A percentile compares a stretch with the other conserved stretches of the same genome.
phyloP scores from a whole-genome alignment of 306 rosid genomes.

The Ceratonia siliqua region DNA sequence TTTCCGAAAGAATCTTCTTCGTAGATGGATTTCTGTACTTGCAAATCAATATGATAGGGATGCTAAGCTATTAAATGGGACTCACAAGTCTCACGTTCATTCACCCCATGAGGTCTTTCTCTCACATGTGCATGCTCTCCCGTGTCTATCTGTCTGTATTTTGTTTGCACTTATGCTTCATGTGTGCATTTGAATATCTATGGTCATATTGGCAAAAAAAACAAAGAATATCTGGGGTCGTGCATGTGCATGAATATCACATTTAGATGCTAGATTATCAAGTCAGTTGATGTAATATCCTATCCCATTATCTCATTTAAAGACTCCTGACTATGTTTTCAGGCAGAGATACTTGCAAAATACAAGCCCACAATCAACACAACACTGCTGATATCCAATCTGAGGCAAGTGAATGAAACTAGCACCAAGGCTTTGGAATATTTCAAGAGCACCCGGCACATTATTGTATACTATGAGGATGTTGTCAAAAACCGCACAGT shows the following conservation, averaged over 20 bases:
- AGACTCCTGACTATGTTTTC: slow-evolving; percentile 43
- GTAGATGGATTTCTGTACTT: slow-evolving; percentile 87
- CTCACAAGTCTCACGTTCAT: slow-evolving; percentile 98
- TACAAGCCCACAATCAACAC: slow-evolving; percentile 84
- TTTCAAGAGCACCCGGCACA: slow-evolving; percentile 90
- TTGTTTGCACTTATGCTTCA: background rate
- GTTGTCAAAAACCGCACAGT: slow-evolving; percentile 78
- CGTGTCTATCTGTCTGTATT: background rate
- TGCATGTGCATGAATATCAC: background rate
- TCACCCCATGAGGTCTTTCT: slow-evolving; percentile 75
- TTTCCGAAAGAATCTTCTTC: slow-evolving; percentile 92
- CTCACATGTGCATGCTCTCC: background rate
- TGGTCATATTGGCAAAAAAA: too few relatives aligned
- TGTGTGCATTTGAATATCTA: background rate
- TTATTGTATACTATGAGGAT: slow-evolving; percentile 79
- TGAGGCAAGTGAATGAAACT: slow-evolving; percentile 74
- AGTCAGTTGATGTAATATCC: background rate
- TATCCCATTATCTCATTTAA: slow-evolving; percentile 10
- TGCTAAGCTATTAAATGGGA: slow-evolving; percentile 78
- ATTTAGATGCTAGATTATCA: background rate
- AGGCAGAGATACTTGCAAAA: slow-evolving; percentile 89
- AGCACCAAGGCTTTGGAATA: slow-evolving; percentile 80
- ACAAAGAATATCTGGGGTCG: background rate
- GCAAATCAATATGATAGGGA: slow-evolving; percentile 86
- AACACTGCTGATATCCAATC: slow-evolving; percentile 56